phyloP scores from a whole-genome alignment of 805 yeast genomes.

The Myxozyma udenii region DNA sequence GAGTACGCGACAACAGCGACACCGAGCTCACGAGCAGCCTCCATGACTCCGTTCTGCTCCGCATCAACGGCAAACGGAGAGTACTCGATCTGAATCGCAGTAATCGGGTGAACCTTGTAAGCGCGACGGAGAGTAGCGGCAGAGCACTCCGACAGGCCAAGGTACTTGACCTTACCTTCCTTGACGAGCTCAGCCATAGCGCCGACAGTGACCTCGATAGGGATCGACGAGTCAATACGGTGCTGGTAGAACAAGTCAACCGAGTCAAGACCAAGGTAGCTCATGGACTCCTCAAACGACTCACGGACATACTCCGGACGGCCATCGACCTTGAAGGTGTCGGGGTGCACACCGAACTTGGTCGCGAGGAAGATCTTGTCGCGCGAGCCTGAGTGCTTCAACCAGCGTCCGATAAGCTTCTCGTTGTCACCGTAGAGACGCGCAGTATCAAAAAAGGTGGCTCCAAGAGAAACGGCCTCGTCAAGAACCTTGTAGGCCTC shows the following conservation, averaged over 20 bases:
- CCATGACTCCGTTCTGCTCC: conserved; percentile 59
- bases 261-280: conserved; percentile 14
- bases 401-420: conserved; percentile 52
- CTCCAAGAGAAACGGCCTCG: conserved; percentile 48
- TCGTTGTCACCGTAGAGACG: conserved; percentile 66
- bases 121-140: conserved; percentile 62
- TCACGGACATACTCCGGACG: conserved; percentile 22
- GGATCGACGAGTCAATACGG: conserved; percentile 57
- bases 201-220: conserved; percentile 58
- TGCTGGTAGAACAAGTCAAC: conserved; percentile 68
- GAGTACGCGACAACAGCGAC: conserved; percentile 78
- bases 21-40: conserved; percentile 52
- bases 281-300: conserved; percentile 17
- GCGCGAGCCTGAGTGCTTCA: conserved; percentile 47
- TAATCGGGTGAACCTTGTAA: conserved; percentile 51
- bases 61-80: conserved; percentile 68
- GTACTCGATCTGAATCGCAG: conserved; percentile 74
- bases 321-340: conserved; percentile 35
- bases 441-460: conserved; percentile 60
- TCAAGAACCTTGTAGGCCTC: conserved; percentile 52
- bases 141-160: conserved; percentile 71
- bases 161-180: conserved; percentile 62
- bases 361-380: conserved; percentile 54
- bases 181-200: conserved; percentile 58
- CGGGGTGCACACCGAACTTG: conserved; percentile 53